Base-by-base conservation (phyloP, 2,329 filamentous ascomycete species). In the Penicillium sp. region DNA sequence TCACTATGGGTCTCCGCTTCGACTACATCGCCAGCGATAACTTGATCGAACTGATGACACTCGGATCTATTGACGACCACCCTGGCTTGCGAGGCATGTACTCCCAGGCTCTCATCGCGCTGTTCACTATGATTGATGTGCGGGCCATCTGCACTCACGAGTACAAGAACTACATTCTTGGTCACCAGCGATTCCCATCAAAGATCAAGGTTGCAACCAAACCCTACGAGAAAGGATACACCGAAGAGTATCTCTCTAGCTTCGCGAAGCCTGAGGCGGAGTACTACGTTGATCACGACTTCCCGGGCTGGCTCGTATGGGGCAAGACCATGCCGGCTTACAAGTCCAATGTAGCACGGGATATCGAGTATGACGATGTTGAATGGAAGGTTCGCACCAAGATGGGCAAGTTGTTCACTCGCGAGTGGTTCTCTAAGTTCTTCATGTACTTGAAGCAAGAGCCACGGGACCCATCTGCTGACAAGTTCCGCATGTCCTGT, bases 371-470 rank as follows among this genome's bases (percentile, higher is more conserved):
- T 68, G 94, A 99, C 68, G 87, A 90, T 15, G 79, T 90, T 0
- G 94, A 99, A 74, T 86, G 78, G 66, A 81, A 81, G 2, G 86
- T 89, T 7, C 87, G 93, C 41, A 83, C 84, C 54, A 89, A 90
- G 69, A 94, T 99, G 69, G 94, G 93, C 48, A 83, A 83, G 55
- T 81, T 92, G 42, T 80, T 99, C 61, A 91, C 90, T 59, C 87
- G 87, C 49, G 85, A 91, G 29, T 99, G 94, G 95, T 87, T 97
- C 65, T 84, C 85, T 43, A 89, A 88, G 50, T 93, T 89, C 75
- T 99, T 99, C 69, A 89, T 88, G 25, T 97, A 93, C 71, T 84
- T 97, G 78, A 97, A 97, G 78, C 94, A 97, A 75, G 93, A 97
- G 73, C 93, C 94, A 2, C 87, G 93, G 45, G 93, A 97, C 71